phyloP scores from a whole-genome alignment of 2,329 filamentous ascomycete species.

The Penicillium freii region DNA sequence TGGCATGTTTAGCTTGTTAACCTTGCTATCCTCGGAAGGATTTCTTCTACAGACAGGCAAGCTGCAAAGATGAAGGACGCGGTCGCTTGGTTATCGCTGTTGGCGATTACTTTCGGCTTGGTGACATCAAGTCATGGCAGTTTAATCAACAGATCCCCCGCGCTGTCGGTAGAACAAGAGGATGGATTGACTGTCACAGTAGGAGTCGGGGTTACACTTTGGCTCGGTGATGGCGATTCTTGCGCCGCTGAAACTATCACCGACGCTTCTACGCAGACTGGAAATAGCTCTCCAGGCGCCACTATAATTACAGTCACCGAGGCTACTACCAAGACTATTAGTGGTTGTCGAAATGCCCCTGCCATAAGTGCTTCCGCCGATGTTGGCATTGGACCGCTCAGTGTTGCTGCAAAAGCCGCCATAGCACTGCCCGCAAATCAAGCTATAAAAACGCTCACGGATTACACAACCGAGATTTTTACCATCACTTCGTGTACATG shows the following conservation, averaged over 20 bases:
- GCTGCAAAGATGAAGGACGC: constrained; percentile 10
- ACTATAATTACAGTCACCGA: background rate
- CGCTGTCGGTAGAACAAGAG: background rate
- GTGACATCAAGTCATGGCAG: background rate
- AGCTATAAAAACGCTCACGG: background rate
- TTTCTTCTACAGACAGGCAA: background rate
- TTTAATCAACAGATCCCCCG: background rate
- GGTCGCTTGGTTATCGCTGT: constrained; percentile 11
- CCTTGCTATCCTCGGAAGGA: background rate
- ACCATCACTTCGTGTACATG: background rate
- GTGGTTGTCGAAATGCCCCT: background rate
- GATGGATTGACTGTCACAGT: background rate
- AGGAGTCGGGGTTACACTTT: constrained; percentile 8
- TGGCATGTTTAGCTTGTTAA: background rate
- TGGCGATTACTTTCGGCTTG: constrained; percentile 5
- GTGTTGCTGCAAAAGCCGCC: background rate
- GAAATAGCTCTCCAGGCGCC: background rate
- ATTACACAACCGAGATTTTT: background rate
- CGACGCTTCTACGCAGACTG: background rate
- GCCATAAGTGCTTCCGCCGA: background rate
- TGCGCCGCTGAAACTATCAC: constrained; percentile 3
- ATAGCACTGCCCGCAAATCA: background rate
- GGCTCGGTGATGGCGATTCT: constrained; percentile 8
- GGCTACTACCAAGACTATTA: background rate
- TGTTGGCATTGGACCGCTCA: background rate